Conservation (phyloP, 129 eudicot genomes). For the Escallonia rubra region DNA sequence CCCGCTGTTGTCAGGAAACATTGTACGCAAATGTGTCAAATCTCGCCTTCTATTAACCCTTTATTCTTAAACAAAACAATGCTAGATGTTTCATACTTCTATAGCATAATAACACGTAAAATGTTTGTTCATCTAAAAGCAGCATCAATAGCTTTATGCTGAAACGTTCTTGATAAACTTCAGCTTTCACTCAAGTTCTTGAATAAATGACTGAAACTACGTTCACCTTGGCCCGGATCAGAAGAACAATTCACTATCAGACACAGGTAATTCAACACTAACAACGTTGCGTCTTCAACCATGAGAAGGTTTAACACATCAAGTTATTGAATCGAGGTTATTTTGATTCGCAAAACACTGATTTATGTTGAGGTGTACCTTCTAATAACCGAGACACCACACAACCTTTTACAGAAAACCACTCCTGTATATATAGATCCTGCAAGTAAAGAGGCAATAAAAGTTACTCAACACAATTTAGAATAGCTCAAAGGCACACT, state of each 20-base stretch:
- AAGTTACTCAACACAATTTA: not conserved
- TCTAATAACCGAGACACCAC: slow-evolving; percentile 86
- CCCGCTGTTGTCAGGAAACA: slow-evolving; percentile 42
- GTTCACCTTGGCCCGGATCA: too few relatives aligned
- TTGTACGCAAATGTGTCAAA: not conserved
- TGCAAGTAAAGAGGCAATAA: slow-evolving; percentile 24
- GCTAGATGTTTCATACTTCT: too few relatives aligned
- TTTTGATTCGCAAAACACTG: slow-evolving; percentile 1
- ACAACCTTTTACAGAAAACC: slow-evolving; percentile 75
- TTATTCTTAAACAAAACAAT: too few relatives aligned
- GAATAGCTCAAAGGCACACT: not conserved
- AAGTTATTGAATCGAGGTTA: not conserved
- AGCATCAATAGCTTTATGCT: too few relatives aligned
- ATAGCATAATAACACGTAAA: not conserved
- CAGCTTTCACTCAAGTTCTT: too few relatives aligned
- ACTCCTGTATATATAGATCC: slow-evolving; percentile 88
- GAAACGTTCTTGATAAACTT: too few relatives aligned
- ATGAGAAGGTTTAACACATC: not conserved
- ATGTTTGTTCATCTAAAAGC: too few relatives aligned
- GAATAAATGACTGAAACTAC: too few relatives aligned
- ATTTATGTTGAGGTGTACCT: slow-evolving; percentile 38
- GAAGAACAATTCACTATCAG: too few relatives aligned
- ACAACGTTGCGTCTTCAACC: too few relatives aligned
- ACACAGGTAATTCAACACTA: too few relatives aligned
- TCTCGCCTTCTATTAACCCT: too few relatives aligned